phyloP scores from a whole-genome alignment of 1,139 yeast genomes.

The Lodderomyces metapsilosis region DNA sequence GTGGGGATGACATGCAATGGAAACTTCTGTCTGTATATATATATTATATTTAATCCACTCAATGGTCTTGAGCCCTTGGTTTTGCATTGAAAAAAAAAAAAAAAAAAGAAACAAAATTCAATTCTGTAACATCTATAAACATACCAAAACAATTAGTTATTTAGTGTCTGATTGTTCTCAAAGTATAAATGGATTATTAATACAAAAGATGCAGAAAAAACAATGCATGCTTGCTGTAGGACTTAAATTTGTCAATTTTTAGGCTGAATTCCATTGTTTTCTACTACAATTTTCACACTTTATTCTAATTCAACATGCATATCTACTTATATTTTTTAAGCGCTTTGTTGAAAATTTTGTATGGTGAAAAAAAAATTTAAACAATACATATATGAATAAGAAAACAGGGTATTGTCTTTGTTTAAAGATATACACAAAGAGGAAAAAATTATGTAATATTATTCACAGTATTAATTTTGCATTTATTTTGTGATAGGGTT shows the following conservation, averaged over 20 bases:
- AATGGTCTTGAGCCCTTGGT: constrained; percentile 1
- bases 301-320: background rate
- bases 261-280: background rate
- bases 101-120: too few relatives aligned
- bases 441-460: too few relatives aligned
- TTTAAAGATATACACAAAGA: too few relatives aligned
- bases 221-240: background rate
- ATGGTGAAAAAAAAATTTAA: too few relatives aligned
- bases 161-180: background rate
- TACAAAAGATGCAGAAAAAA: background rate
- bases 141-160: background rate
- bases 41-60: background rate
- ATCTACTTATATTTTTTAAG: background rate
- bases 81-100: too few relatives aligned
- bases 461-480: too few relatives aligned
- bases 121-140: background rate
- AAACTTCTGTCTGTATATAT: background rate
- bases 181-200: background rate
- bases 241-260: background rate
- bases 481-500: too few relatives aligned
- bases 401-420: too few relatives aligned
- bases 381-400: too few relatives aligned
- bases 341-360: too few relatives aligned
- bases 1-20: too few relatives aligned
- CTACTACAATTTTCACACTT: background rate